Evolutionary conservation across 257 asterid species (phyloP).

Genomic region (Henckelia pumila): DNA sequence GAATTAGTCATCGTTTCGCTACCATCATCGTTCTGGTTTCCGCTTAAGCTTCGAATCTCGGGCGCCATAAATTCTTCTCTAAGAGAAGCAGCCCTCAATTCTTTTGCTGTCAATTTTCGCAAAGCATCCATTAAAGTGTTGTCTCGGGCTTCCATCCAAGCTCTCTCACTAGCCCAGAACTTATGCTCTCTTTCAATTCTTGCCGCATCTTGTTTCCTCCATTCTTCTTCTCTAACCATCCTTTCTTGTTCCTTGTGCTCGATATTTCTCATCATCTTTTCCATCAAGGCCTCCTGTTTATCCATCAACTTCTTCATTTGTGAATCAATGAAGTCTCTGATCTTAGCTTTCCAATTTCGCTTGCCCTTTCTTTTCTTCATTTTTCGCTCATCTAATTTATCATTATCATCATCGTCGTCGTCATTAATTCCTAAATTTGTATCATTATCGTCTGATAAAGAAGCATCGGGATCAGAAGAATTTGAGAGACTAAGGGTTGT

Average conservation of each 20-base stretch:
- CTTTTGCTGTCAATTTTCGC: conserved; percentile 46
- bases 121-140: conserved; percentile 65
- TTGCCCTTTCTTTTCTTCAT: conserved; percentile 42
- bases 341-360: conserved; percentile 63
- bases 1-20: conserved; percentile 34
- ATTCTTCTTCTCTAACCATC: conserved; percentile 61
- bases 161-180: conserved; percentile 82
- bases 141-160: conserved; percentile 83
- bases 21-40: conserved; percentile 28
- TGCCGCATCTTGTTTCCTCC: conserved; percentile 71
- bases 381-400: conserved; percentile 18
- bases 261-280: conserved; percentile 68
- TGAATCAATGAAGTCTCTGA: conserved; percentile 59
- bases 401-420: too few relatives aligned
- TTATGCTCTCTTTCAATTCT: conserved; percentile 71
- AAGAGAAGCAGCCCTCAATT: conserved; percentile 8
- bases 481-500: conserved; percentile 79
- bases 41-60: conserved; percentile 28
- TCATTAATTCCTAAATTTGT: conserved; percentile 19
- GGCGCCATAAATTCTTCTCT: conserved; percentile 17
- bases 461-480: conserved; percentile 53
- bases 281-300: conserved; percentile 84
- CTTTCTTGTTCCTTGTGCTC: conserved; percentile 85
- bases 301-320: conserved; percentile 82
- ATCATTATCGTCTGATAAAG: conserved; percentile 54